phyloP scores from a whole-genome alignment of 768 basidiomycete species.

The Trametes cubensis region DNA sequence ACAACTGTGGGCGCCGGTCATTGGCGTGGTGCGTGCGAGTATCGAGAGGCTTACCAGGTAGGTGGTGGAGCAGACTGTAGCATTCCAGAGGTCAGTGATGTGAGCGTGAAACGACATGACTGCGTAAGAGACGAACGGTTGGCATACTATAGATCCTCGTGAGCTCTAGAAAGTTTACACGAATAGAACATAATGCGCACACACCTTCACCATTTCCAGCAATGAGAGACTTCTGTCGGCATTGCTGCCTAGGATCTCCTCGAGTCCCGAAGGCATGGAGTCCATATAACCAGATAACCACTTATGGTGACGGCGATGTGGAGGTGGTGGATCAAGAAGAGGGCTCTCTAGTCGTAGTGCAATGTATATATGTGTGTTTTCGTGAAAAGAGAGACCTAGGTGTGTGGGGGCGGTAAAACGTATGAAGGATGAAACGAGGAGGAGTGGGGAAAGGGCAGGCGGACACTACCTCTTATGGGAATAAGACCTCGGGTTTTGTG shows the following conservation, averaged over 20 bases:
- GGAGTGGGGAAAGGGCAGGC: not conserved
- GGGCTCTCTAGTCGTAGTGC: too few relatives aligned
- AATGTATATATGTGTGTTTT: too few relatives aligned
- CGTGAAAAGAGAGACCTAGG: too few relatives aligned
- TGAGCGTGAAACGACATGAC: too few relatives aligned
- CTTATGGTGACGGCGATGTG: too few relatives aligned
- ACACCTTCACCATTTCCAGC: slow-evolving; percentile 4
- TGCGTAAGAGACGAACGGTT: not conserved
- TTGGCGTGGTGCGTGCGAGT: too few relatives aligned
- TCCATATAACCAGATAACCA: not conserved
- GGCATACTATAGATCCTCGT: not conserved
- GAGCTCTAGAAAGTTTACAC: not conserved
- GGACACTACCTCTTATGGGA: not conserved
- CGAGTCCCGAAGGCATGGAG: not conserved
- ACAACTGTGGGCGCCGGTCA: not conserved
- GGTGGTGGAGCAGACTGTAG: not conserved
- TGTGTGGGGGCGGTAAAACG: too few relatives aligned
- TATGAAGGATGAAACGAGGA: not conserved
- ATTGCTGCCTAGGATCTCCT: not conserved
- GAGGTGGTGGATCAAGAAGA: too few relatives aligned
- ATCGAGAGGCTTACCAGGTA: not conserved
- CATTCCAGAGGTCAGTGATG: not conserved
- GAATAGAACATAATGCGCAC: not conserved
- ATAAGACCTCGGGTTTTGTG: not conserved
- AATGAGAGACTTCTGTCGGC: not conserved